phyloP scores from a whole-genome alignment of 2,329 filamentous ascomycete species.

The Davidsoniella virescens region DNA sequence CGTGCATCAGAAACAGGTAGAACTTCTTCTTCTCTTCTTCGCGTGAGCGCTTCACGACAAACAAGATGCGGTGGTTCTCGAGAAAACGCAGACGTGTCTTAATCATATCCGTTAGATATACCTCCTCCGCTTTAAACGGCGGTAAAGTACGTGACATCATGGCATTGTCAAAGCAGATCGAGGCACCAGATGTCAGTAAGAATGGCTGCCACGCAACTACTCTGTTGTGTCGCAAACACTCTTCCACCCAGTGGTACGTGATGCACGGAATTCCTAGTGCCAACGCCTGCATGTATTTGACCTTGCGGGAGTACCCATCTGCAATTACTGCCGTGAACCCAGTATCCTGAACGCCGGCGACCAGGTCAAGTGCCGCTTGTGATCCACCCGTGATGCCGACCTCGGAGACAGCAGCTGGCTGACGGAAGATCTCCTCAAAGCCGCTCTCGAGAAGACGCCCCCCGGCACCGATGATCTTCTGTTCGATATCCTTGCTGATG shows the following conservation, averaged over 20 bases:
- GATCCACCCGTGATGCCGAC: neutral
- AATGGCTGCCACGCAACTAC: conserved; percentile 67
- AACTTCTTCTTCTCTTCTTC: conserved; percentile 44
- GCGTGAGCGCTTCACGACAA: conserved; percentile 51
- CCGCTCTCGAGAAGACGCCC: conserved; percentile 56
- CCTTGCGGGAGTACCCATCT: conserved; percentile 68
- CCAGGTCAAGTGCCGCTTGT: conserved; percentile 33
- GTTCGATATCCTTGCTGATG: conserved; percentile 33
- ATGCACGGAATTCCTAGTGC: conserved; percentile 80
- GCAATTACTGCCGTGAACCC: conserved; percentile 78
- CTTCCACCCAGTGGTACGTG: conserved; percentile 62
- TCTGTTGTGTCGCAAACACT: conserved; percentile 45
- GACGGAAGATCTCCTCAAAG: conserved; percentile 66
- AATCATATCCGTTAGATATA: conserved; percentile 42
- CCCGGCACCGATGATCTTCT: conserved; percentile 52
- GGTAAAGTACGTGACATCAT: conserved; percentile 56
- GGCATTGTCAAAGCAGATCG: conserved; percentile 57
- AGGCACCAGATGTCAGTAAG: conserved; percentile 71
- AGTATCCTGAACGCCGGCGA: conserved; percentile 31
- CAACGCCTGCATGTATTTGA: conserved; percentile 89
- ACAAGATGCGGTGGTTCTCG: conserved; percentile 46
- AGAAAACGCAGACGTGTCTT: conserved; percentile 46
- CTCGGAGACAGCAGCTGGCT: conserved; percentile 7
- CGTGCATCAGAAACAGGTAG: conserved; percentile 66
- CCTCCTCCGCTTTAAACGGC: conserved; percentile 40